Evolutionary conservation across 2,329 filamentous ascomycete genomes (phyloP).

Genomic region (Madurella fahalii): DNA sequence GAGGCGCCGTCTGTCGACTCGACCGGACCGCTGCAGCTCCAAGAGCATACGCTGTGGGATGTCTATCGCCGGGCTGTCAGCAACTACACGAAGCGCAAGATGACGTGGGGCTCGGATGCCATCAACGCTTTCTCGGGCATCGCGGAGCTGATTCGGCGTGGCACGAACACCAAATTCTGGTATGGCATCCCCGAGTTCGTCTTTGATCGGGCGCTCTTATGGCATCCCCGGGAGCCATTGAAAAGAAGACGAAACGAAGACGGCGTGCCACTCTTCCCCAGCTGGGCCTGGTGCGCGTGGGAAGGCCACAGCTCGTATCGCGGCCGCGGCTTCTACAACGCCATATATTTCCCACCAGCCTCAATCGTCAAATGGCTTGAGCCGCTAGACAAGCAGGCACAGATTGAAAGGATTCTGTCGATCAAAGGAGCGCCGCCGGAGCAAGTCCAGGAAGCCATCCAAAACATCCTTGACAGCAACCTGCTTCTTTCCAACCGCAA

Average conservation of each 20-base stretch:
- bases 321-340: constrained; percentile 13
- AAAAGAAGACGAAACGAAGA: constrained; percentile 1
- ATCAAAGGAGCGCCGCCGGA: not conserved
- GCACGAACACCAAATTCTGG: constrained; percentile 12
- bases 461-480: not conserved
- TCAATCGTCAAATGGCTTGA: constrained; percentile 7
- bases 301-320: constrained; percentile 14
- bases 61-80: constrained; percentile 9
- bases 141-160: constrained; percentile 6
- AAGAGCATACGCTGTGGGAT: constrained; percentile 12
- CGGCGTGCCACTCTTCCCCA: not conserved
- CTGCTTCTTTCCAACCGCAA: not conserved
- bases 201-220: constrained; percentile 14
- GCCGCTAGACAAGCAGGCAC: not conserved
- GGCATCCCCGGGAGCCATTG: constrained; percentile 9
- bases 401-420: not conserved
- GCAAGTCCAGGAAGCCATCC: not conserved
- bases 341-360: not conserved
- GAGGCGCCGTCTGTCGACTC: not conserved
- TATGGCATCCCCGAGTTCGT: constrained; percentile 14
- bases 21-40: not conserved
- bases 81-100: constrained; percentile 12
- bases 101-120: constrained; percentile 13
- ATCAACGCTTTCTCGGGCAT: constrained; percentile 13
- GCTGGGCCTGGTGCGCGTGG: constrained; percentile 15